These are phyloP conservation scores for Termitomyces sp. DNA, from an alignment of 1,284 basidiomycete species.

Conservation along the genomic window DNA sequence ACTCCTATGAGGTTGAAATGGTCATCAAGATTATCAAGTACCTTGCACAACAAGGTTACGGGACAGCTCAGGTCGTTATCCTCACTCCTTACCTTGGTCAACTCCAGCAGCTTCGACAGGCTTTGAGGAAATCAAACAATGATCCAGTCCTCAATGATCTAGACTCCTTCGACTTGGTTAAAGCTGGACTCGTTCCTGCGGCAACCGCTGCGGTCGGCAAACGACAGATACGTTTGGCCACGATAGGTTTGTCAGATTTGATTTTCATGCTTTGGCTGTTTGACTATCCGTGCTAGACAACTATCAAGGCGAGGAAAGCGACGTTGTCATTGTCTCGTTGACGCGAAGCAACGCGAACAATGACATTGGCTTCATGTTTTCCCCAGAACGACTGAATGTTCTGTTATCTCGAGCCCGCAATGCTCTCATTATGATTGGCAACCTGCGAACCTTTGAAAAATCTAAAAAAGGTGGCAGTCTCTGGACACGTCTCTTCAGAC, in stretches of 20 bases:
- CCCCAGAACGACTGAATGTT: constrained; percentile 64
- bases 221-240: background rate
- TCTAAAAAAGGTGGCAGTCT: constrained; percentile 46
- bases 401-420: constrained; percentile 60
- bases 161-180: constrained; percentile 28
- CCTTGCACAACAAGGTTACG: constrained; percentile 62
- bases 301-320: constrained; percentile 66
- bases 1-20: constrained; percentile 54
- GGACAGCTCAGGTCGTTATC: constrained; percentile 50
- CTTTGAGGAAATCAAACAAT: constrained; percentile 30
- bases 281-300: constrained; percentile 36
- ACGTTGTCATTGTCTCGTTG: constrained; percentile 57
- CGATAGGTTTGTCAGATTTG: background rate
- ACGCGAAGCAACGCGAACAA: constrained; percentile 50
- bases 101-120: constrained; percentile 39
- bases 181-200: constrained; percentile 48
- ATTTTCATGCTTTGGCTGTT: background rate
- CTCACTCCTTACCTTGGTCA: constrained; percentile 68
- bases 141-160: constrained; percentile 62
- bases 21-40: constrained; percentile 60
- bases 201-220: constrained; percentile 18
- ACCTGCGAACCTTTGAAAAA: constrained; percentile 49
- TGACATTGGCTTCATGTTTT: constrained; percentile 63
- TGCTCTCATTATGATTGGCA: constrained; percentile 59
- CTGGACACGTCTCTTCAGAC: constrained; percentile 44